These are phyloP conservation scores for Blastocystis sp. DNA, from an alignment of 352 stramenopile genomes.

Conservation along the genomic window DNA sequence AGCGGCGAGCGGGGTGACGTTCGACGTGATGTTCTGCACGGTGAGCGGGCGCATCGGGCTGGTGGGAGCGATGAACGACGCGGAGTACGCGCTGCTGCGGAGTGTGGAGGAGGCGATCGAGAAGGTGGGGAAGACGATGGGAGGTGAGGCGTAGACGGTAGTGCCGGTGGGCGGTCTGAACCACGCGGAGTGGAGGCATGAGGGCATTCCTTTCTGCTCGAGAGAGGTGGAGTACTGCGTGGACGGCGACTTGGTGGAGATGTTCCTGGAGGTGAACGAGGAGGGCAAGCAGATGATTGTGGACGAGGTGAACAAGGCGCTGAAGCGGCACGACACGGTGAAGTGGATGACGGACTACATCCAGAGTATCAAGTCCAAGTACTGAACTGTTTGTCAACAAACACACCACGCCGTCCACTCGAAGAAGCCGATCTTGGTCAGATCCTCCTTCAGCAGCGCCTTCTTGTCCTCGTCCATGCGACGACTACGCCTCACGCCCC, in stretches of 20 bases:
- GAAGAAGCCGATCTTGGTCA: constrained; percentile 67
- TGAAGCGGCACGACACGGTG: neutral
- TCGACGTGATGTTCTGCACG: constrained; percentile 41
- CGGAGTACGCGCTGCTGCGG: constrained; percentile 17
- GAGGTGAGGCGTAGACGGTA: constrained; percentile 1
- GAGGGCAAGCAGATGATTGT: constrained; percentile 18
- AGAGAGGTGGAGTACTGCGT: constrained; percentile 18
- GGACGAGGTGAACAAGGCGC: neutral
- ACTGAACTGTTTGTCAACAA: constrained; percentile 66
- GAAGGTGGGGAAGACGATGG: neutral
- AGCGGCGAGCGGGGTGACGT: neutral
- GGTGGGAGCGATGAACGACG: constrained; percentile 18
- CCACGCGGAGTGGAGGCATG: constrained; percentile 5
- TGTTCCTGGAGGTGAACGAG: constrained; percentile 47
- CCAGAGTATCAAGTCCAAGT: constrained; percentile 32
- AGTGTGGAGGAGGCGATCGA: constrained; percentile 14
- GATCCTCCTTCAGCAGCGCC: constrained; percentile 49
- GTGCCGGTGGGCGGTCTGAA: constrained; percentile 41
- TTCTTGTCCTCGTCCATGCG: constrained; percentile 40
- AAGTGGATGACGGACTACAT: constrained; percentile 32
- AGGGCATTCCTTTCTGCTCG: neutral
- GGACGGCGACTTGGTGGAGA: constrained; percentile 48
- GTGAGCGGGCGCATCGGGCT: constrained; percentile 46
- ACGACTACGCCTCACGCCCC: constrained; percentile 8
- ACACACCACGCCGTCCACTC: constrained; percentile 60